A percentile compares a stretch with the other conserved stretches of the same genome.
Evolutionary conservation across 257 asterid genomes (phyloP).

Genomic region (Lycium barbarum): DNA sequence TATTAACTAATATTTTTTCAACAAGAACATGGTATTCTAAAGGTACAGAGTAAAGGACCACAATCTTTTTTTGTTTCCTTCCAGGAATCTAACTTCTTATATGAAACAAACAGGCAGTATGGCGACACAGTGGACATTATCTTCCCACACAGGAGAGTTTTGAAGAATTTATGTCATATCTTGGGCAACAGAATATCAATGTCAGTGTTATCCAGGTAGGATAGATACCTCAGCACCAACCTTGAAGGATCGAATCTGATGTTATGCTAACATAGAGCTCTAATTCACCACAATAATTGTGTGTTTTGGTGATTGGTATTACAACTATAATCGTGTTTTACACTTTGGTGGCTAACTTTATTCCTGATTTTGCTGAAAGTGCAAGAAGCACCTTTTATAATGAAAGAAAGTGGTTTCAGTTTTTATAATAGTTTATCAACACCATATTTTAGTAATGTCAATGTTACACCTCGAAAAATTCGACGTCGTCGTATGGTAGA

Average conservation of each 20-base stretch:
- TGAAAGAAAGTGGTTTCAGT: constrained; percentile 35
- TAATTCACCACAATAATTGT: neutral
- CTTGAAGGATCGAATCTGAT: neutral
- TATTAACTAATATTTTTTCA: too few species aligned
- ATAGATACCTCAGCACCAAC: neutral
- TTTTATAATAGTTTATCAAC: constrained; percentile 56
- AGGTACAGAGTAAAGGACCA: constrained; percentile 61
- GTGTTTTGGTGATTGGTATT: neutral
- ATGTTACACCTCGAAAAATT: too few species aligned
- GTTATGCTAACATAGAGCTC: too few species aligned
- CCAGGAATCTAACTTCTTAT: neutral
- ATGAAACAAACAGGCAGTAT: constrained; percentile 66
- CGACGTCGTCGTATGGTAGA: too few species aligned
- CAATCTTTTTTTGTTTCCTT: neutral
- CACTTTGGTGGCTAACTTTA: neutral
- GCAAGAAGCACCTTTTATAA: constrained; percentile 43
- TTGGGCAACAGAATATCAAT: constrained; percentile 60
- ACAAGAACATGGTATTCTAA: constrained; percentile 74
- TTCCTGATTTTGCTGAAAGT: constrained; percentile 54
- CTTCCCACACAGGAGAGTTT: constrained; percentile 93
- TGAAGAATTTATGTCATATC: constrained; percentile 73
- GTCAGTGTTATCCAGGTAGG: constrained; percentile 67
- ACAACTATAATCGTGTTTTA: neutral
- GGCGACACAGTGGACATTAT: constrained; percentile 98
- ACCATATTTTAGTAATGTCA: too few species aligned